Evolutionary conservation across 108 stramenopile species (phyloP).

Genomic region (Discostella stelligeroides): DNA sequence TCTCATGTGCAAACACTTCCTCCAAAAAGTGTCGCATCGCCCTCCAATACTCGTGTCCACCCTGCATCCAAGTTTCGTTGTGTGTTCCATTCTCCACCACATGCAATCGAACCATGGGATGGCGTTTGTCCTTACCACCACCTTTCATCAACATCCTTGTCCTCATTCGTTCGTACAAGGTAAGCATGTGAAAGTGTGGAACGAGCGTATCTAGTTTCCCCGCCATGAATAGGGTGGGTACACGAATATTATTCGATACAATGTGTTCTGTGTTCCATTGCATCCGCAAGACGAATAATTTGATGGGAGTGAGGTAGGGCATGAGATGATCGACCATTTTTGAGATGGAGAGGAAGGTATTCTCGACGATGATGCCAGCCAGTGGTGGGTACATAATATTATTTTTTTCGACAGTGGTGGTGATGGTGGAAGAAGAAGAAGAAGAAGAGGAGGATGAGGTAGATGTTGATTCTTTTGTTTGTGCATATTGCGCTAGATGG

Average conservation of each 20-base stretch:
- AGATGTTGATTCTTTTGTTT: constrained; percentile 39
- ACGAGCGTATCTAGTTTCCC: constrained; percentile 92
- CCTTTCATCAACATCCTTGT: no score
- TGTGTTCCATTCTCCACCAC: constrained; percentile 86
- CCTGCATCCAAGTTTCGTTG: constrained; percentile 93
- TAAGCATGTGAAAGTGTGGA: constrained; percentile 89
- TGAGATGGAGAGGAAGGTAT: constrained; percentile 92
- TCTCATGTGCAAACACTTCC: constrained; percentile 34
- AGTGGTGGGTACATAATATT: constrained; percentile 60
- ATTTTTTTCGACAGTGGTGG: no score
- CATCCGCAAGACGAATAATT: constrained; percentile 82
- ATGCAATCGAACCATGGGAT: constrained; percentile 54
- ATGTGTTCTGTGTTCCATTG: constrained; percentile 76
- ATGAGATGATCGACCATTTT: constrained; percentile 94
- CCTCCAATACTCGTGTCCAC: constrained; percentile 83
- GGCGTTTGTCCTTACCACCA: constrained; percentile 26
- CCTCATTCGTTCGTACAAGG: constrained; percentile 55
- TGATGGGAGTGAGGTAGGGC: constrained; percentile 87
- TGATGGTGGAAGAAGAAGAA: no score
- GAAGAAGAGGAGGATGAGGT: no score
- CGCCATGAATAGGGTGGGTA: constrained; percentile 86
- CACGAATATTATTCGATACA: constrained; percentile 43
- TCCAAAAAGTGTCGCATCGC: constrained; percentile 50
- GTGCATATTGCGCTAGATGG: constrained; percentile 74
- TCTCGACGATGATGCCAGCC: constrained; percentile 93